Evolutionary conservation across 2,329 filamentous ascomycete genomes (phyloP), one percentile per base, ranked within the genome.

Genomic region (Verticillium albo-atrum): DNA sequence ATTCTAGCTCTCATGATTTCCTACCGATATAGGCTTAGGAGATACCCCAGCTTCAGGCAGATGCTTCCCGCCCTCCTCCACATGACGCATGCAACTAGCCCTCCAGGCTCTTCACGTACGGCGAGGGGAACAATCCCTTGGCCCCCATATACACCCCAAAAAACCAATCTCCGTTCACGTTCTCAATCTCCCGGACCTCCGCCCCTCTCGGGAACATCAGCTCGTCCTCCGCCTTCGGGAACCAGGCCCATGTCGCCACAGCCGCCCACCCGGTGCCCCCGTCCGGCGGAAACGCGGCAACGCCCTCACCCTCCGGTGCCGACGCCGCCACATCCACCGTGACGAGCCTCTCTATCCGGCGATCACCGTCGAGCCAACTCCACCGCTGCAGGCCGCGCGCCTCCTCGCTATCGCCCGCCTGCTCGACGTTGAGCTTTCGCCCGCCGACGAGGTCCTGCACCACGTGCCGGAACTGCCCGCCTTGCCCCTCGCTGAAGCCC

Each of bases 131-230:
- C 64, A 97, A 68, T 0, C 92, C 93, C 66, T 85, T 87, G 26
- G 76, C 78, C 0, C 92, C 92, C 75, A 92, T 92, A 78, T 96
- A 97, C 28, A 87, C 86, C 0, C 94, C 94, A 76, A 89, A 89
- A 68, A 84, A 92, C 93, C 93, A 98, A 71, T 97, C 92, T 20
- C 89, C 90, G 71, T 97, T 97, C 54, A 96, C 86, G 72, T 95
- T 90, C 71, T 94, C 89, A 37, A 89, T 86, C 76, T 98, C 94
- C 6, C 82, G 82, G 15, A 98, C 84, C 72, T 95, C 90, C 0
- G 93, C 92, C 10, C 90, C 88, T 56, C 87, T 87, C 0, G 94
- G 94, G 66, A 98, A 97, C 63, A 88, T 74, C 47, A 98, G 75
- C 75, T 98, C 94, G 70, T 97, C 90, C 23, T 78, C 79, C 1